Conservation (phyloP, 805 yeast species). For the Pichia phayaonensis region DNA sequence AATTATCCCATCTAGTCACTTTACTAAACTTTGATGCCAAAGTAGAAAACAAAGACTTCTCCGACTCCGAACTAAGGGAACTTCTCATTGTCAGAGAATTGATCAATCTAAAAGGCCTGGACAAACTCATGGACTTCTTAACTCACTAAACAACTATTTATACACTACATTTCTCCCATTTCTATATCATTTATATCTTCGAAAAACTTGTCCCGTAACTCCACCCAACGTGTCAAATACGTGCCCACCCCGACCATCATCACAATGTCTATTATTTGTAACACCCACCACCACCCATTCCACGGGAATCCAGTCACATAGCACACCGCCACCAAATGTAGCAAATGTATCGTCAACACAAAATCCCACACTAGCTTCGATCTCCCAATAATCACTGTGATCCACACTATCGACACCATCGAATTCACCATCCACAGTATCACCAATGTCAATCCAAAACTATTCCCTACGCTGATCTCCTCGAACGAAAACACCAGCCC, state of each 20-base stretch:
- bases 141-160: constrained; percentile 10
- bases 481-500: constrained; percentile 77
- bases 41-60: constrained; percentile 12
- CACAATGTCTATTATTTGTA: constrained; percentile 61
- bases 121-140: constrained; percentile 53
- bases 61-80: constrained; percentile 39
- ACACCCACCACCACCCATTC: constrained; percentile 74
- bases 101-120: constrained; percentile 64
- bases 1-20: not conserved
- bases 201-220: constrained; percentile 80
- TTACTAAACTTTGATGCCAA: constrained; percentile 33
- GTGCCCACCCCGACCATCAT: constrained; percentile 77
- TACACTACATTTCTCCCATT: constrained; percentile 25
- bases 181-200: constrained; percentile 69
- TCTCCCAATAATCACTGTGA: constrained; percentile 83
- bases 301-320: constrained; percentile 61
- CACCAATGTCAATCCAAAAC: constrained; percentile 71
- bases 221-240: constrained; percentile 88
- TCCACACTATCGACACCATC: constrained; percentile 72
- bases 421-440: constrained; percentile 79
- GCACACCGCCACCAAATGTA: constrained; percentile 68
- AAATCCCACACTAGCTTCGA: constrained; percentile 95
- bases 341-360: constrained; percentile 84
- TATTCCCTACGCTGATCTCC: constrained; percentile 60
- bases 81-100: constrained; percentile 50